These are phyloP conservation scores for Gossypium gossypioides DNA, from an alignment of 441 rosid species.

Conservation along the genomic window DNA sequence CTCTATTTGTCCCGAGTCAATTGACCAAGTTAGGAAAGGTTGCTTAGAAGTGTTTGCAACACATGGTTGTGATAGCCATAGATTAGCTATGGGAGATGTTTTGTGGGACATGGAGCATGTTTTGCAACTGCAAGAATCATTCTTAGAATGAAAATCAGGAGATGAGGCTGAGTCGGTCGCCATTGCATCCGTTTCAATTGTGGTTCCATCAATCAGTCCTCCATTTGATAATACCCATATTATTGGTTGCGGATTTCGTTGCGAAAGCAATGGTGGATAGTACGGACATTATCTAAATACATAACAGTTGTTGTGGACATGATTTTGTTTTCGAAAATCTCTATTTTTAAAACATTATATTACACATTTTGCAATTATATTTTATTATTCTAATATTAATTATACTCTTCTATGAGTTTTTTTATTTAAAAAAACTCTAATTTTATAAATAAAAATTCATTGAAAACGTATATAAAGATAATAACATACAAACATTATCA, in stretches of 20 bases:
- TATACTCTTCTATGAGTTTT: not conserved
- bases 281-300: too few relatives aligned
- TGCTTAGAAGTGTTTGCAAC: constrained; percentile 74
- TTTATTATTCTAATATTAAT: not conserved
- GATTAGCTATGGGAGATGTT: constrained; percentile 69
- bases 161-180: constrained; percentile 28
- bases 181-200: constrained; percentile 19
- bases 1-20: constrained; percentile 52
- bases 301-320: too few relatives aligned
- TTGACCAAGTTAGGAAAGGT: constrained; percentile 76
- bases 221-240: constrained; percentile 7
- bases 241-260: too few relatives aligned
- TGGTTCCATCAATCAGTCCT: constrained; percentile 19
- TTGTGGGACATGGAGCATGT: constrained; percentile 86
- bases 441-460: not conserved
- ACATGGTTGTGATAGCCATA: constrained; percentile 66
- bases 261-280: too few relatives aligned
- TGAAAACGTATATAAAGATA: not conserved
- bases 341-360: not conserved
- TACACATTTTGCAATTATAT: not conserved
- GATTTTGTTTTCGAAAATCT: too few relatives aligned
- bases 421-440: not conserved
- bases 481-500: not conserved
- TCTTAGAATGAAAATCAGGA: constrained; percentile 38
- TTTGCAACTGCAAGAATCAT: constrained; percentile 77